Conservation (phyloP, 768 basidiomycete species). For the Suillus variegatus region DNA sequence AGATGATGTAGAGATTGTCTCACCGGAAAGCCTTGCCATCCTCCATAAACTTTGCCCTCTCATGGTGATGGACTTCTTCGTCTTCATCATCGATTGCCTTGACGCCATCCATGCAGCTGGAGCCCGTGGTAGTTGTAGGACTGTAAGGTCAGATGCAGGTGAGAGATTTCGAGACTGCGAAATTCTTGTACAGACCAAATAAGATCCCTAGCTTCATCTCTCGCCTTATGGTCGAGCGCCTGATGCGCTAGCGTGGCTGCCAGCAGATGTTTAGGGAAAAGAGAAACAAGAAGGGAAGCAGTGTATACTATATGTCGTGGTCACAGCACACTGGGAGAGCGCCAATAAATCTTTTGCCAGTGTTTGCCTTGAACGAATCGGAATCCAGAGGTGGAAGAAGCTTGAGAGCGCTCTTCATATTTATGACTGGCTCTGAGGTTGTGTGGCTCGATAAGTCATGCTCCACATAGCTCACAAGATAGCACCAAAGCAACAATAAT, state of each 20-base stretch:
- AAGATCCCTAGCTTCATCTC: not conserved
- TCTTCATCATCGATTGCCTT: not conserved
- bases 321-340: not conserved
- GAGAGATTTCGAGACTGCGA: not conserved
- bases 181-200: not conserved
- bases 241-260: not conserved
- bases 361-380: too few species aligned
- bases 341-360: not conserved
- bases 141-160: not conserved
- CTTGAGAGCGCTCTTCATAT: too few species aligned
- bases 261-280: not conserved
- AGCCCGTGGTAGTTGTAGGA: too few species aligned
- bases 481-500: too few species aligned
- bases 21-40: not conserved
- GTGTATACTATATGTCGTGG: conserved; percentile 1
- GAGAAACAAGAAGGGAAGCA: not conserved
- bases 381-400: too few species aligned
- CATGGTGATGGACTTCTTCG: too few species aligned
- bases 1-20: conserved; percentile 3
- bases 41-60: conserved; percentile 2
- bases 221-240: not conserved
- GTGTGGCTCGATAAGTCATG: too few species aligned
- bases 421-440: too few species aligned
- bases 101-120: not conserved
- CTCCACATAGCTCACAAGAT: too few species aligned